Evolutionary conservation across 768 basidiomycete genomes (phyloP), one percentile per base, ranked within the genome.

Genomic region (Macrocybe gigantea): DNA sequence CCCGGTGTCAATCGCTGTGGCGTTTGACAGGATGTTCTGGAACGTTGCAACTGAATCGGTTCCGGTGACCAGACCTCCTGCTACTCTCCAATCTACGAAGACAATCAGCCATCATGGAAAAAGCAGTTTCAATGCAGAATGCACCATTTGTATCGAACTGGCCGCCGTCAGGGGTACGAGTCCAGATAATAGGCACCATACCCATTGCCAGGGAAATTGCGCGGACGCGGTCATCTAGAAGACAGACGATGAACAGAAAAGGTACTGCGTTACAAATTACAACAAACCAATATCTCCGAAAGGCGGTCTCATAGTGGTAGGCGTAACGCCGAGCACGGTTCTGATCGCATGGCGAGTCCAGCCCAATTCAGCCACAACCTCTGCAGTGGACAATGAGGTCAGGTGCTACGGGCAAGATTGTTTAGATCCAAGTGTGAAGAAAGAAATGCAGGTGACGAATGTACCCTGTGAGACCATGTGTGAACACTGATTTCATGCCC

Each of bases 331-430:
- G 49, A 87, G 67, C 14, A 87, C 78, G 1, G 60, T 61, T 66
- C 86, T 82, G 70, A 98, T 94, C 44, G 83, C 82, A 65, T 88
- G 82, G 47, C 85, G 85, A 46, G 92, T 87, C 86, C 89, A 97
- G 44, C 91, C 93, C 34, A 98, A 73, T 67, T 97, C 93, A 14
- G 93, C 94, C 11, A 97, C 91, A 45, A 95, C 77, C 71, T 95
- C 75, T 60, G 77, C 82, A 56, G 79, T 96, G 38, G 88, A 83
- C 52, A 89, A 70, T 35, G 75, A 69, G 0, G 89, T 90, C 47
- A 83, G 72, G 22, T 74, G 73, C 84, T 84, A 50, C 46, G 34
- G 45, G 10, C 3, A 40, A 50, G 11, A 33, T 33, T 62, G 44
- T 48, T 33, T 37, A 14, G 33, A 33, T n/a, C 35, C 33, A 42